Base-by-base conservation (phyloP, 1,139 yeast species). In the Pichia sp. region DNA sequence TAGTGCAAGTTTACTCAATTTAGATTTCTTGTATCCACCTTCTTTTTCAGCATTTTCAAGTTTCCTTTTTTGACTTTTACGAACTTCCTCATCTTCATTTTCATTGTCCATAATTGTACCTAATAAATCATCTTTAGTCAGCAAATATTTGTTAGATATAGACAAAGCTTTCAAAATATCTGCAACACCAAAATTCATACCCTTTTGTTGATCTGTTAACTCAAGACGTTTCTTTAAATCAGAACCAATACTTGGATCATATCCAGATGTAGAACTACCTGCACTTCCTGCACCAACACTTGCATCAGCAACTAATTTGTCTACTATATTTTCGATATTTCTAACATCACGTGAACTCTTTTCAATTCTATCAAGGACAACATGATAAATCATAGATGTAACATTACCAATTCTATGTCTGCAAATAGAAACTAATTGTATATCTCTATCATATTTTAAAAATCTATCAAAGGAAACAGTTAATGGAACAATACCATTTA, bases 401-500 rank as follows among this genome's bases (percentile, higher is more conserved):
- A 82, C 62, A 11, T 70, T 62, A 6, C 98, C 98, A 35, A 88
- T 64, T 45, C 89, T 71, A 37, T 82, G 78, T 31, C 70, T 70
- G 16, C 82, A 85, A 39, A 84, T 69, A 31, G 74, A 74, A 1
- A 70, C 75, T 23, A 91, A 68, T 47, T 83, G 83, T 31, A 66
- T 63, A 14, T 83, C 72, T 49, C 96, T 72, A 53, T 80, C 70
- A 33, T 75, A 64, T 52, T 87, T 81, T 44, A 83, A 69, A 55
- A 75, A 87, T 50, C 94, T 68, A 26, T 75, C 72, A 44, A 83
- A 69, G 53, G 80, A 81, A 53, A 88, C 71, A 1, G 80, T 68
- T 13, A 88, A 64, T 1, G 82, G 73, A 10, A 80, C 60, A 15
- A 65, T 56, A 2, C 74, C 69, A 35, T 70, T 70, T 25, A 82